These are phyloP conservation scores for Leishmania lainsoni DNA, from an alignment of 208 protist species.

Conservation along the genomic window DNA sequence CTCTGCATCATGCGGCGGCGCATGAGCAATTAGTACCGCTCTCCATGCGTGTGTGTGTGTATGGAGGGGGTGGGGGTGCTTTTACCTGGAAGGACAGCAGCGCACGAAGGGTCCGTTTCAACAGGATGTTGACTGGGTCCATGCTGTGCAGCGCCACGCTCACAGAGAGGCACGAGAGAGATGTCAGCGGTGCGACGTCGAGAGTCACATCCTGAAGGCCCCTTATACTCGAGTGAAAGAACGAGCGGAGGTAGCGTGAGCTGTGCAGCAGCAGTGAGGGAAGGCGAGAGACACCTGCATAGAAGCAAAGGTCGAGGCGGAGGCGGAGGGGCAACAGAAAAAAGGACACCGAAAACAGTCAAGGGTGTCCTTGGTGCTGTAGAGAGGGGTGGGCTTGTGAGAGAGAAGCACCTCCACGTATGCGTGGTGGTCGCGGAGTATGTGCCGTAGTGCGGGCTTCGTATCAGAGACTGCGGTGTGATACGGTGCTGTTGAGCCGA, in stretches of 20 bases:
- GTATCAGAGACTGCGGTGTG: neutral
- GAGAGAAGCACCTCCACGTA: neutral
- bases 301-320: neutral
- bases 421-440: neutral
- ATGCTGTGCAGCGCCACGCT: neutral
- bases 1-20: conserved; percentile 33
- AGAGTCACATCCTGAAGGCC: neutral
- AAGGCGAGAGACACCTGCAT: neutral
- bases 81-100: neutral
- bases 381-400: neutral
- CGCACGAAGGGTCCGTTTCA: neutral
- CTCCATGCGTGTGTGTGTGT: neutral
- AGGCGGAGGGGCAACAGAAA: neutral
- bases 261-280: neutral
- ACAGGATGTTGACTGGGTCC: neutral
- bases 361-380: neutral
- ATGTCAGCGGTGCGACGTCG: neutral
- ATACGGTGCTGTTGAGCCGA: neutral
- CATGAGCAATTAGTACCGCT: neutral
- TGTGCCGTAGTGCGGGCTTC: neutral
- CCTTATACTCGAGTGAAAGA: neutral
- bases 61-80: neutral
- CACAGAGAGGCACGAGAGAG: neutral
- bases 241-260: neutral
- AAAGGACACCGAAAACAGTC: neutral